phyloP scores from a whole-genome alignment of 1,284 basidiomycete genomes.

The Rhodotorula sp. region DNA sequence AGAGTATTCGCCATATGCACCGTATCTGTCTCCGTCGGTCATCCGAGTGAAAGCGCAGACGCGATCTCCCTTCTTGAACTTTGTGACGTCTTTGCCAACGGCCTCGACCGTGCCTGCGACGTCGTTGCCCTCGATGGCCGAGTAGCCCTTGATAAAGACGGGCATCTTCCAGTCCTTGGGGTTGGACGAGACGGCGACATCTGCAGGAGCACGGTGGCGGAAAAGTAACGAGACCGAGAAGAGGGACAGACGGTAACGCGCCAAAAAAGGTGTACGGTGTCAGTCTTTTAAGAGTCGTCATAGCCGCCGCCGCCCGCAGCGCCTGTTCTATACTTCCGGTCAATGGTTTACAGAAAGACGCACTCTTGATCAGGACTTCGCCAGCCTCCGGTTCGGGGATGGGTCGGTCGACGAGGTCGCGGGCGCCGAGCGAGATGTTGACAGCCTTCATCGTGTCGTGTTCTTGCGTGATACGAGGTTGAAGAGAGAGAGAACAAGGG shows the following conservation, averaged over 20 bases:
- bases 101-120: constrained; percentile 45
- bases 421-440: constrained; percentile 19
- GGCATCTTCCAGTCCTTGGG: constrained; percentile 50
- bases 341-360: not conserved
- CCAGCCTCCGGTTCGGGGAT: constrained; percentile 27
- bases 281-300: too few relatives aligned
- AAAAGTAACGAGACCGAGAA: too few relatives aligned
- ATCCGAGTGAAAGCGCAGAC: constrained; percentile 47
- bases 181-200: constrained; percentile 48
- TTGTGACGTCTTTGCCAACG: constrained; percentile 43
- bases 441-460: constrained; percentile 35
- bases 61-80: constrained; percentile 45
- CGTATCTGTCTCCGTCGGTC: constrained; percentile 34
- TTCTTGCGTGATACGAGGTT: not conserved
- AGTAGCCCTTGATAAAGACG: constrained; percentile 8
- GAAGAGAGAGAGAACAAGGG: not conserved
- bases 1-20: constrained; percentile 44
- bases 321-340: fast-evolving
- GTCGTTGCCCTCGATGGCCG: constrained; percentile 47
- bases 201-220: constrained; percentile 5
- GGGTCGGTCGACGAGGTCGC: constrained; percentile 30
- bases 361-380: constrained; percentile 49
- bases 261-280: too few relatives aligned
- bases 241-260: too few relatives aligned
- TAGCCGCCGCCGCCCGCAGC: not conserved